Evolutionary conservation across 306 rosid genomes (phyloP), one percentile per base, ranked within the genome.

Genomic region (Boehmeria nivea): DNA sequence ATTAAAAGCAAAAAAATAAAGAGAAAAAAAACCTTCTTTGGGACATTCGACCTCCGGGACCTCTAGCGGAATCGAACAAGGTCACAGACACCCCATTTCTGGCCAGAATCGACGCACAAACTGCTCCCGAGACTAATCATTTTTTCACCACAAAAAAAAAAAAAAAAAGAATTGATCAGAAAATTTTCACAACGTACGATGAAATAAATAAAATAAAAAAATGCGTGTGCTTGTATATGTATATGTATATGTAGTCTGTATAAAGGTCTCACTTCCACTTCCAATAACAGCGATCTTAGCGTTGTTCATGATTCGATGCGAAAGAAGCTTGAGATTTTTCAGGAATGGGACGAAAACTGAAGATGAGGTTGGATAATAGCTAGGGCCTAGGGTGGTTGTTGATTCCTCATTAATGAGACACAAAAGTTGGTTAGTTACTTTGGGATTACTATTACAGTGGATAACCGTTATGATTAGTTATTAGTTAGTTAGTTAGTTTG

Each of bases 31-130:
- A 82, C 98, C 95, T 87, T 68, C 95, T 71, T 11, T 78, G 91
- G 4, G 95, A 90, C 95, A 90, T 84, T 48, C 95, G 86, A 54
- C 98, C 95, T 58, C 98, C 95, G 11, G 95, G 93, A 66, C 95
- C 98, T 78, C 98, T 76, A 40, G 88, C 91, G 5, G 98, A 87
- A 23, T 90, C 95, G 75, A 90, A 80, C 67, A 90, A 60, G 42
- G 91, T 84, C 3, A 90, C 94, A 8, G 83, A 67, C 12, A 84
- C 52, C 15, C 95, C 98, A 84, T 76, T 76, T 64, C 77, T 60
- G 24, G 94, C 95, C 36, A 90, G 90, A 63, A 77, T 70, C 58
- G 95, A 84, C 10, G 94, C 95, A 63, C 95, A 87, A 20, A 81
- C 88, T 4, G 91, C 91, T 74, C 98, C 94, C 64, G 98, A 75